phyloP scores from a whole-genome alignment of 2,329 filamentous ascomycete species.

The Aspergillus arachidicola region DNA sequence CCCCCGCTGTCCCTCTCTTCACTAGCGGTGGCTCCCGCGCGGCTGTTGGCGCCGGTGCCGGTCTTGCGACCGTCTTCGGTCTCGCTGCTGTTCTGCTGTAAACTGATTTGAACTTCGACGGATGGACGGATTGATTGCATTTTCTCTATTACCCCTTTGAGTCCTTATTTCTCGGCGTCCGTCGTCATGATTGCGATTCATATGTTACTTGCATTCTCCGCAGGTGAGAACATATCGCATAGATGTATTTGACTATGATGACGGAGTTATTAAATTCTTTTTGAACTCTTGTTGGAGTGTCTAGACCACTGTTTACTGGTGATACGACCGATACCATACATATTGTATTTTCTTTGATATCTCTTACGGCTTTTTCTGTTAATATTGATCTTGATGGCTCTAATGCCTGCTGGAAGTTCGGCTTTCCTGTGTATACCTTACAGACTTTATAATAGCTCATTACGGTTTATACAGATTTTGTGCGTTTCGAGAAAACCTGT shows the following conservation, averaged over 20 bases:
- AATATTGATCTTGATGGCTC: constrained; percentile 1
- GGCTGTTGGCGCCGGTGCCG: constrained; percentile 51
- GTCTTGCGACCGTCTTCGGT: constrained; percentile 56
- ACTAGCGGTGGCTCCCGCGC: constrained; percentile 56
- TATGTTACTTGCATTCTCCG: neutral
- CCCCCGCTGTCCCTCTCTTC: constrained; percentile 40
- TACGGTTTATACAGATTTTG: neutral
- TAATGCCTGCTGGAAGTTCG: neutral
- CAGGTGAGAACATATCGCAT: constrained; percentile 3
- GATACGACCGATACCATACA: constrained; percentile 11
- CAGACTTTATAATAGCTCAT: neutral
- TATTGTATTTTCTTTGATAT: constrained; percentile 4
- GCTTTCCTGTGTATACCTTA: neutral
- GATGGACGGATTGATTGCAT: constrained; percentile 1
- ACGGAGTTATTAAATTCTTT: neutral
- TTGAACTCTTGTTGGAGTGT: neutral
- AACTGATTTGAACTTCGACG: constrained; percentile 17
- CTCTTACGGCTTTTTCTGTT: constrained; percentile 2
- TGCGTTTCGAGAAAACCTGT: neutral
- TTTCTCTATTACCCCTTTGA: neutral
- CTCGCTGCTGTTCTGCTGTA: constrained; percentile 52
- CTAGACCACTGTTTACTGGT: constrained; percentile 6
- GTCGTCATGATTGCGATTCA: neutral
- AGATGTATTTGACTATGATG: constrained; percentile 4
- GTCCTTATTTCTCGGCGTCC: neutral